A percentile compares a stretch with the other conserved stretches of the same genome.
These are phyloP conservation scores for Naganishia kalamii DNA, from an alignment of 768 basidiomycete species.

Conservation along the genomic window DNA sequence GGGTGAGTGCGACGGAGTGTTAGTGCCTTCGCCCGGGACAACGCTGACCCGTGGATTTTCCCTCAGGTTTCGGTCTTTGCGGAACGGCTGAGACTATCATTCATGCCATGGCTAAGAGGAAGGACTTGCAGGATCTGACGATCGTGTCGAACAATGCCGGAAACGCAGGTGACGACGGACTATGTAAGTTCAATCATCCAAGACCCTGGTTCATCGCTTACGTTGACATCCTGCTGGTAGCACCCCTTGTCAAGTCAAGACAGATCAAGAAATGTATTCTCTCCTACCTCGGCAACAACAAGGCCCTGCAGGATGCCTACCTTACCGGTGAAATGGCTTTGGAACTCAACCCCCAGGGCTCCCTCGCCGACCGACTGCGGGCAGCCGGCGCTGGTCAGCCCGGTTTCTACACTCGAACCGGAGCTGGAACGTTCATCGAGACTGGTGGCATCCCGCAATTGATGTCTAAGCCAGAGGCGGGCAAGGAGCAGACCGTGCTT, in stretches of 20 bases:
- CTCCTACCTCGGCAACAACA: conserved; percentile 42
- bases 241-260: conserved; percentile 32
- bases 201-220: neutral
- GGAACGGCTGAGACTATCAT: conserved; percentile 44
- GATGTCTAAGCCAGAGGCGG: conserved; percentile 26
- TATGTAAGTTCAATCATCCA: conserved; percentile 27
- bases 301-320: conserved; percentile 37
- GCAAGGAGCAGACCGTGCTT: conserved; percentile 32
- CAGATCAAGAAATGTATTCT: conserved; percentile 37
- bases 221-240: conserved; percentile 10
- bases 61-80: conserved; percentile 38
- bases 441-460: conserved; percentile 39
- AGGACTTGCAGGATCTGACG: conserved; percentile 35
- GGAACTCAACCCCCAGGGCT: conserved; percentile 42
- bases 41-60: neutral
- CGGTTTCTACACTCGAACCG: conserved; percentile 39
- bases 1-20: conserved; percentile 23
- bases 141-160: conserved; percentile 44
- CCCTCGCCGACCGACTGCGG: conserved; percentile 39
- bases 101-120: conserved; percentile 28
- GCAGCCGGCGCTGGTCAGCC: conserved; percentile 41
- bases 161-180: conserved; percentile 32
- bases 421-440: conserved; percentile 39
- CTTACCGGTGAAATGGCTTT: conserved; percentile 34
- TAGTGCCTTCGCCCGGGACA: neutral